phyloP scores from a whole-genome alignment of 768 basidiomycete species.

The Tremella fuciformis region DNA sequence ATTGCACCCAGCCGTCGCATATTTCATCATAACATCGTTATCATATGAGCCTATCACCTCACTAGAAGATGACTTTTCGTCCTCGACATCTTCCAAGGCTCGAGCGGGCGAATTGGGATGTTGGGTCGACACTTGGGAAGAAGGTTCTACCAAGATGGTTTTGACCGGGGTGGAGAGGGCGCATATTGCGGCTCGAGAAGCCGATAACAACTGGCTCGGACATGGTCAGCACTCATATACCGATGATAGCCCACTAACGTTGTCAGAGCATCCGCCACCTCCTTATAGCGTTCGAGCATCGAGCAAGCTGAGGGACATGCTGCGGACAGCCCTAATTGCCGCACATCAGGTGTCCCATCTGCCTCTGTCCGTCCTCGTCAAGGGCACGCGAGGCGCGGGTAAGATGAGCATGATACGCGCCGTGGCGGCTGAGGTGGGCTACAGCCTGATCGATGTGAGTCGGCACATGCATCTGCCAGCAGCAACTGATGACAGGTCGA shows the following conservation, averaged over 20 bases:
- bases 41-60: conserved; percentile 61
- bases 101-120: conserved; percentile 74
- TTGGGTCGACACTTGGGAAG: conserved; percentile 66
- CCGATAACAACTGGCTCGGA: conserved; percentile 55
- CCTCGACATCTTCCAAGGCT: conserved; percentile 54
- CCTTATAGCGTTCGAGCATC: conserved; percentile 45
- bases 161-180: conserved; percentile 74
- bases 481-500: conserved; percentile 61
- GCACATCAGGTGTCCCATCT: conserved; percentile 63
- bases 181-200: conserved; percentile 59
- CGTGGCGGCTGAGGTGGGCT: conserved; percentile 59
- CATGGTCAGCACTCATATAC: conserved; percentile 55
- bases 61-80: conserved; percentile 50
- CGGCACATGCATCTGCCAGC: background rate
- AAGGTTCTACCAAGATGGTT: conserved; percentile 63
- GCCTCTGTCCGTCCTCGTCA: conserved; percentile 69
- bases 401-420: conserved; percentile 65
- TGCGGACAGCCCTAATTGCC: conserved; percentile 62
- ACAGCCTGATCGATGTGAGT: conserved; percentile 74
- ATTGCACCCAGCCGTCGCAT: conserved; percentile 59
- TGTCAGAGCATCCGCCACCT: conserved; percentile 12
- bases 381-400: conserved; percentile 75
- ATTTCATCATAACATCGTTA: conserved; percentile 74
- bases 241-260: background rate
- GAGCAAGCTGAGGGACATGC: conserved; percentile 60